Base-by-base conservation (phyloP, 768 basidiomycete genomes). In the Pisolithus orientalis region DNA sequence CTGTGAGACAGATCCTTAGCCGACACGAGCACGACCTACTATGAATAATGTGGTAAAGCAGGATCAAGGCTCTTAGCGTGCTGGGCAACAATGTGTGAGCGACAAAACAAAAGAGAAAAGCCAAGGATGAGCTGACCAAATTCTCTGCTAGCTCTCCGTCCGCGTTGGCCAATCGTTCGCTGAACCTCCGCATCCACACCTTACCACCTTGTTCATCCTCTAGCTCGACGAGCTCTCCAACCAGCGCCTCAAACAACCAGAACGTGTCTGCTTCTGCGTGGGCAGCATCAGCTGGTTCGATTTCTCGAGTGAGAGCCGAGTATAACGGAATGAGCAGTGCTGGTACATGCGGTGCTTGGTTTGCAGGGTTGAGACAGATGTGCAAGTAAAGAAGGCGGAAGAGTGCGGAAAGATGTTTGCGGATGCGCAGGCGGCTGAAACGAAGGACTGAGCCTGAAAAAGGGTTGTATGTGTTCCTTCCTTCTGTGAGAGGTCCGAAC, bases 261-360 rank as follows among this genome's bases (percentile, higher is more conserved):
- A 91, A 91, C 0, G 84, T 77, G 59, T 91, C 89, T 2, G 89
- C 88, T 65, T 91, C 89, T 5, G 76, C 77, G 63, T 90, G 86
- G 0, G 78, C 74, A 9, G 78, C 63, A 40, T 87, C 84, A 50
- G 80, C 76, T 0, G 75, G 66, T 16, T 86, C 78, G 1, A 82
- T 72, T 60, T 90, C 87, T 60, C 80, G 77, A 16, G 71, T 66
- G 46, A 89, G 69, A 0, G 78, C 79, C 7, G 76, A 75, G 64
- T 88, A 89, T 24, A 90, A 61, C 0, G 86, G 85, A 14, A 90
- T 74, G 10, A 90, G 74, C 9, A 90, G 64, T 31, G 87, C 84
- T 2, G 86, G 80, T 44, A 84, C 75, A 53, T 87, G 79, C 8
- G 82, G 83, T 0, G 86, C 85, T 34, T 80, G 70, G 54, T 82